These are phyloP conservation scores for Kodamaea restingae DNA, from an alignment of 805 yeast species.

Conservation along the genomic window DNA sequence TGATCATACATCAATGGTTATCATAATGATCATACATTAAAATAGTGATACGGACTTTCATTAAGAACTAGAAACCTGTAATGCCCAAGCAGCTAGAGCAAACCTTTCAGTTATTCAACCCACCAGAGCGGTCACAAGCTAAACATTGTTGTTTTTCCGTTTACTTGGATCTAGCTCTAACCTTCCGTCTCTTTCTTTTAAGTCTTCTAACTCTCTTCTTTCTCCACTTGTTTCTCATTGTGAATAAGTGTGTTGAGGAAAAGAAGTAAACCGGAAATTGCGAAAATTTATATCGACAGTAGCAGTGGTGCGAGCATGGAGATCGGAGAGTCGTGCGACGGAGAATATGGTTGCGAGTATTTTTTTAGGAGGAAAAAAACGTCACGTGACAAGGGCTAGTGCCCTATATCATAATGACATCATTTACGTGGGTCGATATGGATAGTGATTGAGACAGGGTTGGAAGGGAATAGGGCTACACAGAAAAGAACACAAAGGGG, in stretches of 20 bases:
- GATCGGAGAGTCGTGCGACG: constrained; percentile 18
- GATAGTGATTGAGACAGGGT: background rate
- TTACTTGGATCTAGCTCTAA: constrained; percentile 99
- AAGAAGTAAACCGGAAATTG: constrained; percentile 12
- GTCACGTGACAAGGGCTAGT: constrained; percentile 8
- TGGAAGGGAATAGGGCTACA: too few relatives aligned
- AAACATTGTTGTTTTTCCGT: constrained; percentile 38
- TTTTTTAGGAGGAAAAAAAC: constrained; percentile 4
- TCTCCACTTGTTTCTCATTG: constrained; percentile 98
- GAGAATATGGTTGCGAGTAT: constrained; percentile 11
- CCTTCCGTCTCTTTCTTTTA: constrained; percentile 99
- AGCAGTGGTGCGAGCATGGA: constrained; percentile 6
- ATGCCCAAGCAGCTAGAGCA: background rate
- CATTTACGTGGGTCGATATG: background rate
- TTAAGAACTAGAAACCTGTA: constrained; percentile 9
- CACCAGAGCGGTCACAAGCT: constrained; percentile 1
- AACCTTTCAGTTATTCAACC: background rate
- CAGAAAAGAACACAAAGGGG: background rate
- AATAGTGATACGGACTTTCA: constrained; percentile 10
- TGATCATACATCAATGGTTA: constrained; percentile 4
- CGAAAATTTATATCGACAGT: constrained; percentile 11
- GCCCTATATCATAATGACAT: constrained; percentile 3
- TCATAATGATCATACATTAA: constrained; percentile 12
- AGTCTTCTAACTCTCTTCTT: constrained; percentile 99
- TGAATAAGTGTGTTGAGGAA: constrained; percentile 23